Conservation (phyloP, 2,329 filamentous ascomycete species). For the Xylaria polymorpha region DNA sequence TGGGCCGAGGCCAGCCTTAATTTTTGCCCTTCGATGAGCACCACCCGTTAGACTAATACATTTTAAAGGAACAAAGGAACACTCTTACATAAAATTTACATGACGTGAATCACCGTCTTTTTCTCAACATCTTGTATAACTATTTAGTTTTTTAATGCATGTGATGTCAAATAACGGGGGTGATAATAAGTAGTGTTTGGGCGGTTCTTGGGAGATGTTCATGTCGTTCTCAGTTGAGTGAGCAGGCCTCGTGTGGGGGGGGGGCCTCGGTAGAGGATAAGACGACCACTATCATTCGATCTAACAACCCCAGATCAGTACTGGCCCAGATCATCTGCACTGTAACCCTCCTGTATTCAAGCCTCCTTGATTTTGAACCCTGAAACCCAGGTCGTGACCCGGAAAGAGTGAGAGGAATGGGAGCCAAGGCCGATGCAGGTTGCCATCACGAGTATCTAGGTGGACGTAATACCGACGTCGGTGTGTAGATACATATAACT, state of each 20-base stretch:
- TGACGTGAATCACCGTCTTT: too few relatives aligned
- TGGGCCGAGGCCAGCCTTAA: not conserved
- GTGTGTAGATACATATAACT: not conserved
- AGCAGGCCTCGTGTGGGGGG: not conserved
- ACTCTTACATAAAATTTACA: too few relatives aligned
- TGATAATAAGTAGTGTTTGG: too few relatives aligned
- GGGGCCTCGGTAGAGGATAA: not conserved
- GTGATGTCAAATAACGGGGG: too few relatives aligned
- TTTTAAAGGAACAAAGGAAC: too few relatives aligned
- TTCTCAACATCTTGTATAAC: too few relatives aligned
- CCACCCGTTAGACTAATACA: too few relatives aligned
- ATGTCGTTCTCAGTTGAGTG: too few relatives aligned
- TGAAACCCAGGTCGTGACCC: not conserved
- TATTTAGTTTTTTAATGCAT: too few relatives aligned
- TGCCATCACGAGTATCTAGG: not conserved
- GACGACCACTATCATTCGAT: conserved; percentile 1
- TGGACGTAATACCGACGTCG: not conserved
- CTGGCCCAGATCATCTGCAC: not conserved
- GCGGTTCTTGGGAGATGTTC: too few relatives aligned
- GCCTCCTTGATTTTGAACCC: not conserved
- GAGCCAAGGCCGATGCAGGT: not conserved
- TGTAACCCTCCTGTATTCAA: conserved; percentile 5
- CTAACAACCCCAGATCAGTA: not conserved
- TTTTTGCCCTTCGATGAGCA: too few relatives aligned
- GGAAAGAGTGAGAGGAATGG: not conserved